Evolutionary conservation across 441 rosid species (phyloP), one percentile per base, ranked within the genome.

Genomic region (Pelargonium citronellum): DNA sequence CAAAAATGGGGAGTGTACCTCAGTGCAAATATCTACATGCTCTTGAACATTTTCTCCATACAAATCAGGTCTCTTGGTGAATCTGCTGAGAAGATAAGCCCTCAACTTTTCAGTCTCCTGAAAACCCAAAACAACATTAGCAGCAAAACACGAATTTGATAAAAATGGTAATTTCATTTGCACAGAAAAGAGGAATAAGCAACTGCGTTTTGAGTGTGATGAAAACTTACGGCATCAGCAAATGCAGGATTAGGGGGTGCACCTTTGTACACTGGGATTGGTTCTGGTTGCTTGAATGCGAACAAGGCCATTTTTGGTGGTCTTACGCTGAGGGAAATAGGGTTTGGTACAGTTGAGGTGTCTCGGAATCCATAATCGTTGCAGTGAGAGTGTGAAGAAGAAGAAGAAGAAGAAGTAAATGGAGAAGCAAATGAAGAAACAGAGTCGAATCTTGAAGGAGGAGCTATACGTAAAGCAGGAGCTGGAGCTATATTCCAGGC

Each of bases 191-290:
- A 39, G n/a, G 7, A 10, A 34, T 30, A 71, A 12, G 7, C 7
- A 0, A 24, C 13, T 34, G 67, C 63, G 66, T 67, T 30, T n/a
- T 7, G 51, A 8, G 30, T 4, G 5, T 34, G 13, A 34, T 10
- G 1, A 11, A 1, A 79, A 73, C 89, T 87, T 75, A 89, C 98
- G 1, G 85, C 80, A 74, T 83, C 88, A 41, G 98, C 93, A 70
- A 93, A 91, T 74, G 89, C 96, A 1, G 97, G 95, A 74, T 91
- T 89, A 15, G 98, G 93, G 84, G 91, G 95, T 0, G 96, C 96
- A 69, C 91, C 91, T 74, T 85, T 81, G 30, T 27, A 27, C 30
- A 27, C 30, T 27, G 30, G 30, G 30, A 27, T 27, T 27, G 30
- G 30, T 27, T 27, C 30, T 27, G 2, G 30, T 27, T 27, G 2